A percentile compares a stretch with the other conserved stretches of the same genome.
Conservation (phyloP, 108 stramenopile species). For the Epithemia pelagica region DNA sequence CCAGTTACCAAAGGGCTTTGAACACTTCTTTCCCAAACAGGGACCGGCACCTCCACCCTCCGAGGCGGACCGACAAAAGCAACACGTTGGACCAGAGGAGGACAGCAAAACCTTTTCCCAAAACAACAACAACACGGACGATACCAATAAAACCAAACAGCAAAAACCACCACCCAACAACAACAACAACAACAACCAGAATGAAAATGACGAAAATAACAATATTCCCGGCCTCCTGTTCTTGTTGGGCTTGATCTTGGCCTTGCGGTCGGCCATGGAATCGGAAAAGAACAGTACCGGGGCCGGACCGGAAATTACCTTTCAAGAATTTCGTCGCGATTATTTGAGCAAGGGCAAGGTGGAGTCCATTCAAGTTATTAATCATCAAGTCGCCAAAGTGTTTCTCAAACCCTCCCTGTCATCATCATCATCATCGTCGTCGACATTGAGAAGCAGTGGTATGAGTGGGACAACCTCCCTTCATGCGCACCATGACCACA, state of each 20-base stretch:
- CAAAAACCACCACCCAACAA: slow-evolving; percentile 31
- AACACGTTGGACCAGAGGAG: slow-evolving; percentile 8
- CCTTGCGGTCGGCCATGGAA: slow-evolving; percentile 42
- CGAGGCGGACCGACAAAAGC: slow-evolving; percentile 5
- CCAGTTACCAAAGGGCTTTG: slow-evolving; percentile 75
- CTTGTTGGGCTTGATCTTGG: slow-evolving; percentile 48
- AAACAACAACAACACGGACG: slow-evolving; percentile 5
- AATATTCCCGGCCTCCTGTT: slow-evolving; percentile 44
- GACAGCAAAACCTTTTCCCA: slow-evolving; percentile 16
- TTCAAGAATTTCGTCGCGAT: slow-evolving; percentile 78
- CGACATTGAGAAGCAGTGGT: neutral
- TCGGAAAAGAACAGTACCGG: slow-evolving; percentile 29
- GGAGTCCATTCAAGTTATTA: slow-evolving; percentile 86
- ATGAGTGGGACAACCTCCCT: neutral
- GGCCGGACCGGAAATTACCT: slow-evolving; percentile 79
- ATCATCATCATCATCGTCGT: no score
- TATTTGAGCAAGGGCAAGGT: slow-evolving; percentile 82
- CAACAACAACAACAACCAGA: no score
- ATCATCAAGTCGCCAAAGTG: slow-evolving; percentile 79
- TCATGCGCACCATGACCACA: no score
- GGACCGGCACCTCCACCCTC: neutral
- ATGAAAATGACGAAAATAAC: slow-evolving; percentile 42
- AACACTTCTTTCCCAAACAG: slow-evolving; percentile 67
- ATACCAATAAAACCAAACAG: slow-evolving; percentile 28
- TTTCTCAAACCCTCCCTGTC: slow-evolving; percentile 47